phyloP scores from a whole-genome alignment of 805 yeast species.

The Danielia reshetovae region DNA sequence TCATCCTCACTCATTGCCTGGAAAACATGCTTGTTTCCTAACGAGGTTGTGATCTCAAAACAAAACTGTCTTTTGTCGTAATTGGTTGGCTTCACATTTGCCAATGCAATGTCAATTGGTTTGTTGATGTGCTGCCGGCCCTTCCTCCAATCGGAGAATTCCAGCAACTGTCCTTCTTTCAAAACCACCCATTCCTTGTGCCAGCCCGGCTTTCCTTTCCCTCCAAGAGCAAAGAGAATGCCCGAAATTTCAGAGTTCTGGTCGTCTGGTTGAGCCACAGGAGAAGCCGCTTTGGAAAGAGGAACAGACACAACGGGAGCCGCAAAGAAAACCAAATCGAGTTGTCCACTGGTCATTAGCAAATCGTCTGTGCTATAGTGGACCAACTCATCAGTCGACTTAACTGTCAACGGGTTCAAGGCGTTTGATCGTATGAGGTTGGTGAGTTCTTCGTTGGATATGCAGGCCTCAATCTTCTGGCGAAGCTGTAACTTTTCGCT shows the following conservation, averaged over 20 bases:
- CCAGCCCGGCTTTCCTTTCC: constrained; percentile 69
- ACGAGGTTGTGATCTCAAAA: constrained; percentile 72
- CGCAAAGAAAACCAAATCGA: constrained; percentile 1
- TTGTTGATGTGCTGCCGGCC: constrained; percentile 57
- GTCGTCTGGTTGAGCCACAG: too few species aligned
- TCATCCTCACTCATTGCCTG: constrained; percentile 73
- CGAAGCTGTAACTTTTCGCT: constrained; percentile 39
- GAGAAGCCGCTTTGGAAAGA: background rate
- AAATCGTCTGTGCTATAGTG: background rate
- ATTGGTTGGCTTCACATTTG: constrained; percentile 51
- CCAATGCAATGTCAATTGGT: constrained; percentile 68
- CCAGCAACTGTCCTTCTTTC: constrained; percentile 61
- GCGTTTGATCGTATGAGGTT: constrained; percentile 25
- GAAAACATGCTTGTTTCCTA: constrained; percentile 61
- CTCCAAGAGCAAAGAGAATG: constrained; percentile 54
- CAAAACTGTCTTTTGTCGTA: constrained; percentile 52
- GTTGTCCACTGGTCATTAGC: background rate
- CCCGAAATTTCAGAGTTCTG: constrained; percentile 40
- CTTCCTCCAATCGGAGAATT: constrained; percentile 77
- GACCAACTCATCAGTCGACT: too few species aligned
- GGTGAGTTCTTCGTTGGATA: constrained; percentile 38
- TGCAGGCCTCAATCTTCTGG: constrained; percentile 38
- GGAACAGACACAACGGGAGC: background rate
- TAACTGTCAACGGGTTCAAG: constrained; percentile 14
- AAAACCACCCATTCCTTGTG: constrained; percentile 85